phyloP scores from a whole-genome alignment of 2,329 filamentous ascomycete genomes.

The Fusarium odoratissimum region DNA sequence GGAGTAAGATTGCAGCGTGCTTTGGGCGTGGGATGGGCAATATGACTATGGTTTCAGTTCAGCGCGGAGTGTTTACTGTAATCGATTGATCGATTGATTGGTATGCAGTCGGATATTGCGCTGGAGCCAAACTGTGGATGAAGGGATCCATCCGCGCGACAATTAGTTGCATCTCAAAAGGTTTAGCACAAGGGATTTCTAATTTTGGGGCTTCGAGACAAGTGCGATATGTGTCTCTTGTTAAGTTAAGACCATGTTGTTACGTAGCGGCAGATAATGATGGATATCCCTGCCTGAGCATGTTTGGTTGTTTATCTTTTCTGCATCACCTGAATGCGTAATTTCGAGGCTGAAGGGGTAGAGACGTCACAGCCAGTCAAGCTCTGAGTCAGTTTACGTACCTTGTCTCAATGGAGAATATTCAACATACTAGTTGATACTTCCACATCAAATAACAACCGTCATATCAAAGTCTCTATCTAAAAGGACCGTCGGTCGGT shows the following conservation, averaged over 20 bases:
- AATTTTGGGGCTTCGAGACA: constrained; percentile 20
- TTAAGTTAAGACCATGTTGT: background rate
- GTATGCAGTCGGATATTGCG: constrained; percentile 36
- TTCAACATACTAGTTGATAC: background rate
- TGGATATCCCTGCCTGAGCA: background rate
- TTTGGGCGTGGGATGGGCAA: constrained; percentile 29
- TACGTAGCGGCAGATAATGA: constrained; percentile 6
- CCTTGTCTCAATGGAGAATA: constrained; percentile 16
- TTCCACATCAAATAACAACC: constrained; percentile 4
- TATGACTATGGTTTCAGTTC: constrained; percentile 29
- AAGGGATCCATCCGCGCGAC: constrained; percentile 25
- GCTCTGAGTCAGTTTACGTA: constrained; percentile 14
- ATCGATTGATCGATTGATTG: constrained; percentile 21
- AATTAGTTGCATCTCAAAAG: constrained; percentile 25
- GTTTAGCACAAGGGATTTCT: constrained; percentile 20
- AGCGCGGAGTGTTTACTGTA: constrained; percentile 17
- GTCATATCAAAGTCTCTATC: background rate
- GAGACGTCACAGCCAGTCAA: constrained; percentile 4
- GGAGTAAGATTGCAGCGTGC: constrained; percentile 35
- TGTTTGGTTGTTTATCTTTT: constrained; percentile 4
- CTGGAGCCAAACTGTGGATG: constrained; percentile 33
- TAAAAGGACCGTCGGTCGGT: background rate
- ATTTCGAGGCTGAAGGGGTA: constrained; percentile 11
- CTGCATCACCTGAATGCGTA: background rate
- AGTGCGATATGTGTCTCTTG: constrained; percentile 8